Evolutionary conservation across 495 filamentous ascomycete species (phyloP), one percentile per base, ranked within the genome.

Genomic region (Penicillium robsamsonii): DNA sequence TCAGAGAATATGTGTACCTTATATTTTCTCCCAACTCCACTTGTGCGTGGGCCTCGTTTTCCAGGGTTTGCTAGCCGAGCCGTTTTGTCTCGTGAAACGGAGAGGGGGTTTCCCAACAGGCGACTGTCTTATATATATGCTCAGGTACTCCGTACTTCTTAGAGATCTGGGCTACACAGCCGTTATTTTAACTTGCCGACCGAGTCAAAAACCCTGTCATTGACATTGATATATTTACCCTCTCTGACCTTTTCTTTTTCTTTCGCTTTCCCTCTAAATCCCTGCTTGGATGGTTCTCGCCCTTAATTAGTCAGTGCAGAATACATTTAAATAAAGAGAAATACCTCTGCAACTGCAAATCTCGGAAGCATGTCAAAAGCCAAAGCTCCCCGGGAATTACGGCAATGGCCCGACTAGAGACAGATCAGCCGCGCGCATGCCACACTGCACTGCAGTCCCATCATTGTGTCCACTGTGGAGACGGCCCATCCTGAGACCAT

Each of bases 341-440:
- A n/a, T 13, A 20, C 13, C 11, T n/a, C 18, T 50, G 15, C 15
- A 41, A 37, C 15, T 18, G 51, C 41, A 35, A 27, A 35, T 46
- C 29, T 25, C 51, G 57, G 57, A 41, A 31, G 43, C 50, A 31
- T 35, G 47, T 43, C 47, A 56, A 43, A 46, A 46, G 49, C 37
- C 33, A 42, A 53, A 53, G 56, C 41, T 41, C 33, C 43, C n/a
- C 37, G 31, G 46, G 10, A 45, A 20, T 41, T 24, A 53, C 57
- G 51, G 57, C 45, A 50, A 48, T 42, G 40, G n/a, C 51, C 50
- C 46, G 37, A 45, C 37, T 45, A 58, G 46, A 49, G 37, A 45
- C 43, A 55, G 50, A 63, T 64, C 64, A 59, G 64, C 64, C 64
- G 64, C 64, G 61, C 64, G 64, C 64, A 67, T 67, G 58, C 46